Evolutionary conservation across 2,329 filamentous ascomycete genomes (phyloP).

Genomic region (Corinectria fuckeliana): DNA sequence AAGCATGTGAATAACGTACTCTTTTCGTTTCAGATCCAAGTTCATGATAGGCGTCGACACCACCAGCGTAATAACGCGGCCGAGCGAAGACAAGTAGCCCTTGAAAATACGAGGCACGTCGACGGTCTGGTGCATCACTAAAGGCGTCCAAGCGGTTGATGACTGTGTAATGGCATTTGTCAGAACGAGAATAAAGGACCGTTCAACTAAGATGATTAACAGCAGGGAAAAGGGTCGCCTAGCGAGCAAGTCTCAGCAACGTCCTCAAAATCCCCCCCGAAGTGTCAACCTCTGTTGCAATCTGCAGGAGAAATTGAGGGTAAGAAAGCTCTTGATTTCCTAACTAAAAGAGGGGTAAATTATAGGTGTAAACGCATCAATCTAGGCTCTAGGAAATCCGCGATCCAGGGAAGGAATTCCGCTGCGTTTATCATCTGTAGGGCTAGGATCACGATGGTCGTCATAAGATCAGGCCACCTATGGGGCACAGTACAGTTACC

Average conservation of each 20-base stretch:
- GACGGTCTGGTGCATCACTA: conserved; percentile 56
- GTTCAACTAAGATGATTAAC: conserved; percentile 51
- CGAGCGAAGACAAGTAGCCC: conserved; percentile 39
- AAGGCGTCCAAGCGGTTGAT: conserved; percentile 60
- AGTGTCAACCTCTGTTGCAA: no score
- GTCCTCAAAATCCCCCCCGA: no score
- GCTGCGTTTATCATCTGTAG: no score
- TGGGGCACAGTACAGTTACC: no score
- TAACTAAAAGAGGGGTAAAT: no score
- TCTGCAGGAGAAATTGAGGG: no score
- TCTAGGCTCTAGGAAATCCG: no score
- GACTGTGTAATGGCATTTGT: conserved; percentile 59
- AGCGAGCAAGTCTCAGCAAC: neutral
- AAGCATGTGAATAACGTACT: neutral
- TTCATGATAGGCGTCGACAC: conserved; percentile 4
- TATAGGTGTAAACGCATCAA: no score
- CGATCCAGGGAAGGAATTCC: no score
- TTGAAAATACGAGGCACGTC: conserved; percentile 50
- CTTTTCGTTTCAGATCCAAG: conserved; percentile 4
- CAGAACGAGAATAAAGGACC: conserved; percentile 56
- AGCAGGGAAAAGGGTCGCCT: conserved; percentile 46
- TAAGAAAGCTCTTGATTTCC: no score
- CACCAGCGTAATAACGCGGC: neutral
- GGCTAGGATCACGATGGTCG: no score
- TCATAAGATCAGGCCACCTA: no score